Base-by-base conservation (phyloP, 352 stramenopile genomes). In the Pythium dissimile region DNA sequence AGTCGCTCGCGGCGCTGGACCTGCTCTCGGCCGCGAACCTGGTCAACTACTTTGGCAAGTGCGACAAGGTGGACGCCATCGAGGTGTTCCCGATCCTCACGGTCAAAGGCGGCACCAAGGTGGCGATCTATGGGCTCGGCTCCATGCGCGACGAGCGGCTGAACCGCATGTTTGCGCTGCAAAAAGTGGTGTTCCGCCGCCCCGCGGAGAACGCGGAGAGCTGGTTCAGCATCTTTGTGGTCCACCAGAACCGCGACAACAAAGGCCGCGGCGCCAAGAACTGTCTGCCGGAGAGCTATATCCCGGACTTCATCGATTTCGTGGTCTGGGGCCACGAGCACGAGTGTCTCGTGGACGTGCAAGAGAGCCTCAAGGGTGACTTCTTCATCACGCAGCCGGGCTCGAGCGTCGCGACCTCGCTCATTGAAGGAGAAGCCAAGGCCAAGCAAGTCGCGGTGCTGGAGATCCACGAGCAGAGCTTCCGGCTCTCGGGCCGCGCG, bases 31-130 rank as follows among this genome's bases (percentile, higher is more conserved):
- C 92, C 0, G 85, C 92, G 13, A 98, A 98, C 63, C 73, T 99
- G n/a, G 68, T 99, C 12, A 99, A 99, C 66, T 99, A 99, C 72
- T 99, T 99, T 80, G 97, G 97, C 44, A 96, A 96, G 64, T 88
- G 71, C 58, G 80, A 93, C 13, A 76, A 78, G 53, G 94, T 98
- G 11, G 95, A 99, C 64, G 84, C 94, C 34, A 93, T 99, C 24
- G 82, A 98, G 51, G 72, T 99, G 28, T 94, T 94, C 39, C 97
- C 97, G 4, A 81, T 99, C 26, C 73, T 99, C 0, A 68, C 99
- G 37, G 76, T 92, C 64, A 99, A 99, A 69, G 97, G 96, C 18
- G 49, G 46, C 13, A 99, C 96, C 13, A 89, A 96, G 39, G 70
- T 99, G n/a, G 94, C 96, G 8, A 74, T 99, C 43, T 99, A 99